These are phyloP conservation scores for Xerocomus nothofagi DNA, from an alignment of 1,284 basidiomycete genomes.

Conservation along the genomic window DNA sequence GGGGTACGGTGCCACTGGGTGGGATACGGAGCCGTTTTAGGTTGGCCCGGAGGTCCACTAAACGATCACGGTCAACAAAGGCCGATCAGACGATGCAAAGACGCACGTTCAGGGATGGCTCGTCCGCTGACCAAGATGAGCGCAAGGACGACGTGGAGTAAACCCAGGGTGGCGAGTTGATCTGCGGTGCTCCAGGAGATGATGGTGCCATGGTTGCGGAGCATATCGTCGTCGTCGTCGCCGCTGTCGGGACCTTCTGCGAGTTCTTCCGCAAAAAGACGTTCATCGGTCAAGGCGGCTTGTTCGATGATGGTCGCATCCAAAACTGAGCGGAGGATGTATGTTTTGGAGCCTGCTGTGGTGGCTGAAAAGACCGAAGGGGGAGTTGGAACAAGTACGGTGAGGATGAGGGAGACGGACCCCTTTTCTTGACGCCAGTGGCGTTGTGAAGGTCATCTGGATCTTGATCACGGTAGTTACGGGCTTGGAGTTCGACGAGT, in stretches of 20 bases:
- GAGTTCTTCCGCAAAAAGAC: constrained; percentile 58
- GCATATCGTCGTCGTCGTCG: constrained; percentile 42
- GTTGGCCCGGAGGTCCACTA: constrained; percentile 58
- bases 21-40: constrained; percentile 64
- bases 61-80: constrained; percentile 14
- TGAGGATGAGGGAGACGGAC: constrained; percentile 23
- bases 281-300: constrained; percentile 53
- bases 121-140: constrained; percentile 71
- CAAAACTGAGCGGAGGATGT: constrained; percentile 70
- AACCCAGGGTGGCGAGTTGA: constrained; percentile 59
- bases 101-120: constrained; percentile 63
- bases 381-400: not conserved
- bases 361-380: constrained; percentile 41
- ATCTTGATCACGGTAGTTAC: constrained; percentile 54
- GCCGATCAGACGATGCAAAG: constrained; percentile 1
- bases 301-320: constrained; percentile 56
- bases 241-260: constrained; percentile 42
- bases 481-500: constrained; percentile 68
- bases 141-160: constrained; percentile 69
- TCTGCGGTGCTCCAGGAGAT: constrained; percentile 68
- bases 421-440: constrained; percentile 57
- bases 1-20: constrained; percentile 41
- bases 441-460: constrained; percentile 49
- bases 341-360: constrained; percentile 63
- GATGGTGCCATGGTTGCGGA: constrained; percentile 57